phyloP scores from a whole-genome alignment of 2,329 filamentous ascomycete genomes.

The Magnaporthales sp. region DNA sequence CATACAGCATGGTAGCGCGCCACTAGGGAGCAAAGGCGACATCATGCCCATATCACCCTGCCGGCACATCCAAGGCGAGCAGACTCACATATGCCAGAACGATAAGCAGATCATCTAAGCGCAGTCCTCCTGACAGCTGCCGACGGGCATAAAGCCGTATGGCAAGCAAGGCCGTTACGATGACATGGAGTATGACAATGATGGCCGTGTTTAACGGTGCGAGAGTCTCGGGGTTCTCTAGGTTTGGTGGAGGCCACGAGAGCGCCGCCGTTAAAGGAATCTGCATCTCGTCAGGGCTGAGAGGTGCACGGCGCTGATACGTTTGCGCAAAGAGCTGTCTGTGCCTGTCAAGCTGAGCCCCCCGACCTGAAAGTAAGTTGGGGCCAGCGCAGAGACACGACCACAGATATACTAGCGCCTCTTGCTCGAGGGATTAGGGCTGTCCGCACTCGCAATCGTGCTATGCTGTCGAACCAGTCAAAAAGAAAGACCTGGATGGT shows the following conservation, averaged over 20 bases:
- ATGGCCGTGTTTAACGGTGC: constrained; percentile 20
- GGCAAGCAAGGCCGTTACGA: constrained; percentile 21
- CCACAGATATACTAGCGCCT: background rate
- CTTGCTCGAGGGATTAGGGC: background rate
- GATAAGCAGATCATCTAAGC: constrained; percentile 27
- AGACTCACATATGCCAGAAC: constrained; percentile 24
- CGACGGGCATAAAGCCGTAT: constrained; percentile 26
- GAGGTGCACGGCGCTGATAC: background rate
- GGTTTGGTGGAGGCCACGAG: constrained; percentile 23
- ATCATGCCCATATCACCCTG: too few species aligned
- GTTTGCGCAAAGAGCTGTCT: background rate
- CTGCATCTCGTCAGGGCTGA: constrained; percentile 13
- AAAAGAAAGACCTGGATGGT: background rate
- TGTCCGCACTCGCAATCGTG: background rate
- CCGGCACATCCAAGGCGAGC: background rate
- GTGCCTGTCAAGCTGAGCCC: background rate
- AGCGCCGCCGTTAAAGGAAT: constrained; percentile 14
- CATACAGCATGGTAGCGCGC: background rate
- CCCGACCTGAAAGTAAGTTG: background rate
- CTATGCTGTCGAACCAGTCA: background rate
- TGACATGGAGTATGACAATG: constrained; percentile 15
- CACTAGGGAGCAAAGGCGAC: too few species aligned
- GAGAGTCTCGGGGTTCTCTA: constrained; percentile 20
- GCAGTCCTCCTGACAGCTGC: constrained; percentile 23
- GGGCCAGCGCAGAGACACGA: background rate